Conservation (phyloP, 2,329 filamentous ascomycete genomes). For the Fusarium continuum region DNA sequence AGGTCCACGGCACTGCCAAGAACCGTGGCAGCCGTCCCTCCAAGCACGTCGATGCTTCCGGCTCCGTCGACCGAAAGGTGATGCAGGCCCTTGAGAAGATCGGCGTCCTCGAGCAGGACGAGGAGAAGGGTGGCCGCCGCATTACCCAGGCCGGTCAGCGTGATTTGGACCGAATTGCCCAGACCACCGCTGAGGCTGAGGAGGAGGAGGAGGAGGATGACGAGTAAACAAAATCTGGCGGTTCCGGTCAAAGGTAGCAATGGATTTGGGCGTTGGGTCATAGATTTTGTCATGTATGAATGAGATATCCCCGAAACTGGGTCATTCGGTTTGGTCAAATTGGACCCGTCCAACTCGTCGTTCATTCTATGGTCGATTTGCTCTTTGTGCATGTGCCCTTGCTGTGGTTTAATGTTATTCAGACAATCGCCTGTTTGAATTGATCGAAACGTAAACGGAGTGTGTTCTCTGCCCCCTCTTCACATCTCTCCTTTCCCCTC, state of each 20-base stretch:
- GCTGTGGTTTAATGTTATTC: background rate
- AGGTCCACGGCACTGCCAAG: slow-evolving; percentile 95
- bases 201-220: slow-evolving; percentile 73
- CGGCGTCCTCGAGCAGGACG: slow-evolving; percentile 94
- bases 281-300: slow-evolving; percentile 54
- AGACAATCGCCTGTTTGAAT: background rate
- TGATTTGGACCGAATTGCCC: slow-evolving; percentile 96
- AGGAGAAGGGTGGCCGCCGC: slow-evolving; percentile 97
- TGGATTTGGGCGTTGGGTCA: slow-evolving; percentile 54
- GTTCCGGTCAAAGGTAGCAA: slow-evolving; percentile 36
- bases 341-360: slow-evolving; percentile 45
- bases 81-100: slow-evolving; percentile 99
- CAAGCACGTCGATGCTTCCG: slow-evolving; percentile 95
- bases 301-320: slow-evolving; percentile 51
- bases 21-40: slow-evolving; percentile 93
- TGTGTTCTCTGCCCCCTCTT: background rate
- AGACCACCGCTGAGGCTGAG: slow-evolving; percentile 79
- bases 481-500: background rate
- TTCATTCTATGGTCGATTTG: slow-evolving; percentile 23
- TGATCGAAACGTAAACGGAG: background rate
- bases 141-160: slow-evolving; percentile 98
- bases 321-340: slow-evolving; percentile 51
- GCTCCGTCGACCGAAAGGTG: slow-evolving; percentile 96
- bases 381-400: slow-evolving; percentile 16
- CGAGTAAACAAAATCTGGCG: slow-evolving; percentile 64